These are phyloP conservation scores for Backusella mclennaniae DNA, from an alignment of 192 early-diverging fungal genomes.

Conservation along the genomic window DNA sequence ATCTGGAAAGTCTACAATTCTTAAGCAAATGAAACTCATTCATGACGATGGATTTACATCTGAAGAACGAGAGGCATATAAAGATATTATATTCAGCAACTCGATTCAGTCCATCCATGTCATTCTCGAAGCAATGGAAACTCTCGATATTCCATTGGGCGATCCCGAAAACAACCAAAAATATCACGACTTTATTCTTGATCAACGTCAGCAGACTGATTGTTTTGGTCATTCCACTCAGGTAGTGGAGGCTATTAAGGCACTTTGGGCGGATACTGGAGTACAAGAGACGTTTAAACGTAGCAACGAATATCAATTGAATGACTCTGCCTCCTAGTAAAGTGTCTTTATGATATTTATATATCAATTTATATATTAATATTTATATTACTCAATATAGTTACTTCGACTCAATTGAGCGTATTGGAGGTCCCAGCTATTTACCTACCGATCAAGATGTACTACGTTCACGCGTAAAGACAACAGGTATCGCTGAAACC, in stretches of 20 bases:
- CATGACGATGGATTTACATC: conserved; percentile 86
- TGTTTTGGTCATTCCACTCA: conserved; percentile 69
- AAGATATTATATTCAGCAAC: conserved; percentile 94
- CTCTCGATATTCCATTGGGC: conserved; percentile 71
- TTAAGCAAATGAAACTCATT: conserved; percentile 97
- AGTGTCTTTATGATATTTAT: conserved; percentile 25
- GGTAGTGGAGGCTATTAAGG: conserved; percentile 69
- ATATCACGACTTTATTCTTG: conserved; percentile 71
- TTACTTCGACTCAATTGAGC: conserved; percentile 89
- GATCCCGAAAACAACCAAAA: conserved; percentile 61
- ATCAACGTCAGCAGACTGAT: conserved; percentile 87
- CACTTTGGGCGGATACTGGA: conserved; percentile 69
- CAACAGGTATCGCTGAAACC: conserved; percentile 95
- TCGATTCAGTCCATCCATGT: conserved; percentile 93
- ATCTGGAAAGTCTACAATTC: conserved; percentile 92
- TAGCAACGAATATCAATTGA: conserved; percentile 79
- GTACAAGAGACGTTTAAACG: conserved; percentile 63
- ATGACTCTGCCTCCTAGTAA: conserved; percentile 90
- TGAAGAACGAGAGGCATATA: conserved; percentile 87
- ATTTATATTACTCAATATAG: conserved; percentile 35
- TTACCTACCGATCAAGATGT: conserved; percentile 93
- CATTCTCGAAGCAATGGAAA: conserved; percentile 92
- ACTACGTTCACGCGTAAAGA: conserved; percentile 90
- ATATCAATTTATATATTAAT: background rate
- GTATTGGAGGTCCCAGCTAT: conserved; percentile 83